Evolutionary conservation across 768 basidiomycete species (phyloP), one percentile per base, ranked within the genome.

Genomic region (Russula dissimulans): DNA sequence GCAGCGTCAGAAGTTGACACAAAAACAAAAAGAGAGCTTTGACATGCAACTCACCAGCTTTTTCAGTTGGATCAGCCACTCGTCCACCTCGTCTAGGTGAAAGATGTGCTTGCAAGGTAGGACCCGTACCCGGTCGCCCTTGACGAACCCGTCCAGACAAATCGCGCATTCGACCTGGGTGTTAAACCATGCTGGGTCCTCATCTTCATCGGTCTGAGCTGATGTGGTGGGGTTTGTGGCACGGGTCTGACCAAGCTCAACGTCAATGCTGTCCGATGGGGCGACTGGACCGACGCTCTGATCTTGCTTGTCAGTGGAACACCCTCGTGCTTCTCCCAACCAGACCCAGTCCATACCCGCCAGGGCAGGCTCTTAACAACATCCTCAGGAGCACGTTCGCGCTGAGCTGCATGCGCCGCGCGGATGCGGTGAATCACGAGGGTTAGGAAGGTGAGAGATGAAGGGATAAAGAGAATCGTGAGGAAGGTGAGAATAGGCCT

Each of bases 81-180:
- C 81, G 70, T 94, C 92, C 42, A 97, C 83, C 71, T 97, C 95
- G 39, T 86, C 80, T 47, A 91, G 80, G 73, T 98, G 95, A 74
- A 97, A 98, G 56, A 98, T 85, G 70, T 98, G 95, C 49, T 89
- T 87, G 68, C 95, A 98, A 1, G 95, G 95, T 43, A 97, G 70
- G 54, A 95, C 90, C 66, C 95, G 83, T 45, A 97, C 91, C 67
- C 84, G 81, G 70, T 98, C 95, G 3, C 94, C 94, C 68, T 84
- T 84, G 43, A 76, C 83, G 67, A 97, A 98, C 63, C 86, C 83
- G 60, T 81, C 89, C 57, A 98, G 78, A 70, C 95, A 98, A 56
- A 98, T 97, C 38, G 93, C 90, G 68, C 95, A 98, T 71, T 98
- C 92, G 55, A 80, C 69, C 68, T 94, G 91, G 3, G 79, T 72